Conservation (phyloP, 2,329 filamentous ascomycete genomes). For the Cyphellophora attinorum region DNA sequence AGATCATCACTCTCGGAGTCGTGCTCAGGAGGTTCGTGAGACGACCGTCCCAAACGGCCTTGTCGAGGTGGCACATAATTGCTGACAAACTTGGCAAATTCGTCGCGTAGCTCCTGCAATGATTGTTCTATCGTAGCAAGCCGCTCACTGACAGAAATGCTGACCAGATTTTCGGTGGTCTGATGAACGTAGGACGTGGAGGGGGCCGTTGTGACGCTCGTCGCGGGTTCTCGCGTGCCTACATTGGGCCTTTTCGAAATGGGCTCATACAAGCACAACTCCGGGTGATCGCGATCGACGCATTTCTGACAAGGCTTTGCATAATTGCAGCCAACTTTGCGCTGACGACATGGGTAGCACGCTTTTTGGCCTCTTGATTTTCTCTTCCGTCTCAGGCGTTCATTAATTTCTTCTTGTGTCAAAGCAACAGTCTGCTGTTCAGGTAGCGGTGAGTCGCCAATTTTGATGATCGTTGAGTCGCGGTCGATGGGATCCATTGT, state of each 20-base stretch:
- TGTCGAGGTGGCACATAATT: too few species aligned
- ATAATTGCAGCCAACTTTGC: slow-evolving; percentile 28
- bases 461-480: too few species aligned
- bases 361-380: slow-evolving; percentile 23
- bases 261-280: slow-evolving; percentile 36
- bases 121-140: background rate
- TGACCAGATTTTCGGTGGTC: slow-evolving; percentile 2
- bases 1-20: background rate
- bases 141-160: too few species aligned
- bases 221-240: background rate
- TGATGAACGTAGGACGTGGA: too few species aligned
- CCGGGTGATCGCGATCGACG: slow-evolving; percentile 36
- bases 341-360: slow-evolving; percentile 26
- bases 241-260: slow-evolving; percentile 28
- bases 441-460: too few species aligned
- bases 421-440: too few species aligned
- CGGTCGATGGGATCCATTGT: too few species aligned
- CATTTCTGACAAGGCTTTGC: slow-evolving; percentile 32
- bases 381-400: slow-evolving; percentile 15
- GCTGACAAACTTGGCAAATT: slow-evolving; percentile 2
- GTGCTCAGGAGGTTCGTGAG: too few species aligned
- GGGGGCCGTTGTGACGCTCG: too few species aligned
- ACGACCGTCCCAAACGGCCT: too few species aligned
- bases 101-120: slow-evolving; percentile 2
- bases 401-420: slow-evolving; percentile 4